Percentiles rank a stretch among this genome's conserved stretches.
phyloP scores from a whole-genome alignment of 2,329 filamentous ascomycete genomes.

The Cyphellophora attinorum region DNA sequence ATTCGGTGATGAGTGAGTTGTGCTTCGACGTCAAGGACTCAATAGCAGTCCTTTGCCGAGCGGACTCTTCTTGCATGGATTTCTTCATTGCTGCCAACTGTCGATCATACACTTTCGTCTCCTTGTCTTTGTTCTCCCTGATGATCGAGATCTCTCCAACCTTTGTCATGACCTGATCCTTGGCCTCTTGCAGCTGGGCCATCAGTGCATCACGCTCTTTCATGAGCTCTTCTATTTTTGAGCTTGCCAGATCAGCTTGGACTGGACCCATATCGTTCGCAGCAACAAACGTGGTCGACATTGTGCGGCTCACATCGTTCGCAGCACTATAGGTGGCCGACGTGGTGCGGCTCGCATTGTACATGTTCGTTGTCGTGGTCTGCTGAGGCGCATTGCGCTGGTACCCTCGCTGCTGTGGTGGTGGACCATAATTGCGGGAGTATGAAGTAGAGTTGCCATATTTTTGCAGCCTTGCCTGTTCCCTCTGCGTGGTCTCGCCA shows the following conservation, averaged over 20 bases:
- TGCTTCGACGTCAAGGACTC: constrained; percentile 44
- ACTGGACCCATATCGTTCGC: background rate
- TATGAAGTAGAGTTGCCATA: constrained; percentile 14
- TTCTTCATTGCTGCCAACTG: constrained; percentile 44
- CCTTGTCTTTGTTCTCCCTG: constrained; percentile 46
- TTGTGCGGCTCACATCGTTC: background rate
- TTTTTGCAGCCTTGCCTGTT: constrained; percentile 18
- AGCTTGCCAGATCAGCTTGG: constrained; percentile 22
- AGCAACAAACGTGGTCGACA: background rate
- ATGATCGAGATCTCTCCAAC: constrained; percentile 54
- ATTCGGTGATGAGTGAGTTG: constrained; percentile 48
- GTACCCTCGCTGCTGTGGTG: background rate
- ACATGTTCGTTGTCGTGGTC: constrained; percentile 1
- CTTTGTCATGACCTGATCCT: constrained; percentile 37
- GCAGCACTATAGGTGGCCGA: background rate
- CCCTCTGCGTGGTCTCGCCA: constrained; percentile 16
- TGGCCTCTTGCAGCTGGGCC: constrained; percentile 29
- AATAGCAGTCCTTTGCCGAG: constrained; percentile 45
- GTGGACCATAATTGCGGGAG: no score
- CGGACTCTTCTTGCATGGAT: constrained; percentile 42
- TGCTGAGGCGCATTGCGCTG: constrained; percentile 4
- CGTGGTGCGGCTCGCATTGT: background rate
- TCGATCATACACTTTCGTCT: constrained; percentile 43
- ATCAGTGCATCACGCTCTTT: constrained; percentile 30
- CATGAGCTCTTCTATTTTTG: constrained; percentile 16